Percentiles rank a stretch among this genome's conserved stretches.
These are phyloP conservation scores for Pistacia vera DNA, from an alignment of 345 rosid species.

Conservation along the genomic window DNA sequence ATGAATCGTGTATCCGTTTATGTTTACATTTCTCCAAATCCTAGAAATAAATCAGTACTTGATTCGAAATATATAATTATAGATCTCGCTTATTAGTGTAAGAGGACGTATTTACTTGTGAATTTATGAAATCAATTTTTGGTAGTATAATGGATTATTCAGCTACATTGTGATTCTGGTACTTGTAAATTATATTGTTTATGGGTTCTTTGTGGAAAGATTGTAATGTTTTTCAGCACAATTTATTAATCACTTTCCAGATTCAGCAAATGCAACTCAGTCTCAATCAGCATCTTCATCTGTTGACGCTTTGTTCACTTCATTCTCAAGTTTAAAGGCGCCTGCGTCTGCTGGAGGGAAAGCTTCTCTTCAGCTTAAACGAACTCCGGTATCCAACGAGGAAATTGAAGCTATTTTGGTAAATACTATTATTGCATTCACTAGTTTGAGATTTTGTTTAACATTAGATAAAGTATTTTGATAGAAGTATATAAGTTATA, in stretches of 20 bases:
- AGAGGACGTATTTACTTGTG: neutral
- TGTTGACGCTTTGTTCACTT: slow-evolving; percentile 44
- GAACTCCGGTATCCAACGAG: slow-evolving; percentile 73
- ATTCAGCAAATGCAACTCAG: slow-evolving; percentile 45
- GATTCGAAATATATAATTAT: no score
- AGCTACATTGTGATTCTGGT: no score
- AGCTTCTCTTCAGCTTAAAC: slow-evolving; percentile 88
- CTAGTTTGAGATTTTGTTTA: neutral
- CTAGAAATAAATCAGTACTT: no score
- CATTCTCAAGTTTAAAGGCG: slow-evolving; percentile 56
- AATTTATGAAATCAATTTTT: neutral
- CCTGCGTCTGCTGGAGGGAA: slow-evolving; percentile 62
- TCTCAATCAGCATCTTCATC: slow-evolving; percentile 33
- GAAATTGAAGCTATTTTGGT: slow-evolving; percentile 93
- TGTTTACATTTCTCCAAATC: no score
- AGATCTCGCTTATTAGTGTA: neutral
- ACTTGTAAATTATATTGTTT: no score
- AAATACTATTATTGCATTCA: slow-evolving; percentile 24
- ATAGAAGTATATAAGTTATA: neutral
- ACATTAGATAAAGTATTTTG: no score
- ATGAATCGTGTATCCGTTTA: no score
- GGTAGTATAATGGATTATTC: no score
- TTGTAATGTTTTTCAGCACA: neutral
- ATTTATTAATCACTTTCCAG: slow-evolving; percentile 28
- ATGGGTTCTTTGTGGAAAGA: neutral